phyloP scores from a whole-genome alignment of 495 filamentous ascomycete species.

The Beverwykella pulmonaria region DNA sequence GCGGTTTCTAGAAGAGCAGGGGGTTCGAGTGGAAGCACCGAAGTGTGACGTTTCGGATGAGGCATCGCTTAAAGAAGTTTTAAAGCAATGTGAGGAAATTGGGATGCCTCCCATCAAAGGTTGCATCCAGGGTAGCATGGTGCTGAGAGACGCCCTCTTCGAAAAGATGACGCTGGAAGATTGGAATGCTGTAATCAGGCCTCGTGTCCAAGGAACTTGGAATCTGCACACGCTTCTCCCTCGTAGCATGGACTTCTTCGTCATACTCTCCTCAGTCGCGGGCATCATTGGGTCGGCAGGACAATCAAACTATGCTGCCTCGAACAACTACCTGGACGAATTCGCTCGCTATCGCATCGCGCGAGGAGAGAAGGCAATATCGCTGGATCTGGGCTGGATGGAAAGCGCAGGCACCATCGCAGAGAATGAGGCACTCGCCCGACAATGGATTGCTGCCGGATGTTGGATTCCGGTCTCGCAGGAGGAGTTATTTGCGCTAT shows the following conservation, averaged over 20 bases:
- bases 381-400: constrained; percentile 20
- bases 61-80: neutral
- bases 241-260: constrained; percentile 32
- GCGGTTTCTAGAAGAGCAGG: neutral
- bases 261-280: constrained; percentile 14
- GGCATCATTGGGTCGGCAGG: constrained; percentile 14
- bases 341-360: constrained; percentile 15
- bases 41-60: constrained; percentile 11
- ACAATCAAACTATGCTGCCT: constrained; percentile 19
- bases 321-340: constrained; percentile 16
- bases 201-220: constrained; percentile 19
- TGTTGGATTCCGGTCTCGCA: neutral
- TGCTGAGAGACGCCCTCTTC: constrained; percentile 18
- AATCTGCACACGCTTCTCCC: constrained; percentile 26
- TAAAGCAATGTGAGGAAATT: neutral
- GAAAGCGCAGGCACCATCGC: constrained; percentile 22
- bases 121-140: constrained; percentile 31
- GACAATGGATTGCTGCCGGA: neutral
- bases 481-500: constrained; percentile 6
- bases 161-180: constrained; percentile 12
- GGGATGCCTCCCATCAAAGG: constrained; percentile 20
- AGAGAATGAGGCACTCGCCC: constrained; percentile 7
- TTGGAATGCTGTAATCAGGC: constrained; percentile 1
- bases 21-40: neutral
- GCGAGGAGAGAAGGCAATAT: neutral